These are phyloP conservation scores for Xerocomellus amylosporus DNA, from an alignment of 768 basidiomycete species.

Conservation along the genomic window DNA sequence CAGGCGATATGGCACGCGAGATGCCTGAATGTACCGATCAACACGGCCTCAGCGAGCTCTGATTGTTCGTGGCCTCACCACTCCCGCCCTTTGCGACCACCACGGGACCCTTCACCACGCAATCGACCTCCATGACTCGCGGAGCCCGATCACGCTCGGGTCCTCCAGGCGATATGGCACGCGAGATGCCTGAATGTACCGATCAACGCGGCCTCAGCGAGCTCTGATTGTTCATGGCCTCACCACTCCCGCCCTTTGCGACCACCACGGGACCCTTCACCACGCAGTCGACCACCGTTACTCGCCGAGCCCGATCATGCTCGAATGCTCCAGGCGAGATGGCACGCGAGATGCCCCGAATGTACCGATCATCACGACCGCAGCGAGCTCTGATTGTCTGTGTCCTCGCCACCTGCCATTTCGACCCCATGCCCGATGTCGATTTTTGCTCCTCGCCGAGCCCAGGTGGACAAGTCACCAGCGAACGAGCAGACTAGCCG, in stretches of 20 bases:
- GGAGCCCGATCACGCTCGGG: background rate
- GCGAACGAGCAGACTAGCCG: background rate
- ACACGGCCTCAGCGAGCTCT: background rate
- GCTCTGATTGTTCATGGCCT: background rate
- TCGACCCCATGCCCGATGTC: background rate
- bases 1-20: constrained; percentile 1
- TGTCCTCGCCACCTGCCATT: background rate
- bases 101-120: too few species aligned
- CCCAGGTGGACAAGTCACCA: background rate
- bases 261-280: background rate
- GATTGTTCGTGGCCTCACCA: background rate
- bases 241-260: background rate
- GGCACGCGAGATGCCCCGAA: constrained; percentile 5
- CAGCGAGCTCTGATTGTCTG: background rate
- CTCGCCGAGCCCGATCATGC: background rate
- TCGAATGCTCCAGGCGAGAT: background rate
- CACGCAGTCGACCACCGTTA: background rate
- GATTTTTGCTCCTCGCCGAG: background rate
- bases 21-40: background rate
- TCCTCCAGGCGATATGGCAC: background rate
- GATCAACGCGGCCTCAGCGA: background rate
- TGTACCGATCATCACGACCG: background rate
- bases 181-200: background rate
- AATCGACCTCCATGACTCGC: background rate
- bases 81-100: background rate